Base-by-base conservation (phyloP, 495 filamentous ascomycete genomes). In the Collariella sp. region DNA sequence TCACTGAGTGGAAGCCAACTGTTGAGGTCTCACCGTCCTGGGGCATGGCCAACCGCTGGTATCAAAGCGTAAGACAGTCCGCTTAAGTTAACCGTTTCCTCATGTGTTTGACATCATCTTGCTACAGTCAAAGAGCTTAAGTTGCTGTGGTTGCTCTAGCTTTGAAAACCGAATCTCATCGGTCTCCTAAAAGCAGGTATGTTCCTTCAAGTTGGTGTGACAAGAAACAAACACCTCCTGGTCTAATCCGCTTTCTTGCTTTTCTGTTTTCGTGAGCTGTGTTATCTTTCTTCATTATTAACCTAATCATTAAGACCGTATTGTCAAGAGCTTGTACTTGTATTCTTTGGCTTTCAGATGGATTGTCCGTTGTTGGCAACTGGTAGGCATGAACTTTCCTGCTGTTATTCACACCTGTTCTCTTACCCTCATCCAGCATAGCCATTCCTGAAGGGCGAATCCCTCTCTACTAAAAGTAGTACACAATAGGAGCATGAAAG, bases 21-120 rank as follows among this genome's bases (percentile, higher is more conserved):
- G 34, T 13, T 23, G 13, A 46, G 34, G 51, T 54, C 51, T 41
- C 43, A 54, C 51, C 34, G 16, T 15, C n/a, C 42, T 16, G 16
- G 24, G n/a, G 43, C 42, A 11, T 41, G 43, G 13, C 42, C 51
- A 40, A 46, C 20, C 43, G 20, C 20, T 29, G 34, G 23, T 36
- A 47, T 39, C 34, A 33, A 34, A 54, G 43, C 38, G 43, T 46
- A 41, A 46, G 42, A 54, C 51, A 54, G 23, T 18, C 42, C 9
- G 42, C 20, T 22, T 23, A 41, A 54, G 34, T 31, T 38, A 22
- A 23, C 33, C 13, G 39, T 12, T 7, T 18, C 22, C 26, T 20
- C 41, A 11, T 22, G 13, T 16, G 33, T 24, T 40, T 44, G 41
- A 42, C 31, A 16, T 10, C 39, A 19, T 18, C 23, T 11, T 15